A percentile compares a stretch with the other conserved stretches of the same genome.
Evolutionary conservation across 352 stramenopile genomes (phyloP).

Genomic region (Pythium folliculosum): DNA sequence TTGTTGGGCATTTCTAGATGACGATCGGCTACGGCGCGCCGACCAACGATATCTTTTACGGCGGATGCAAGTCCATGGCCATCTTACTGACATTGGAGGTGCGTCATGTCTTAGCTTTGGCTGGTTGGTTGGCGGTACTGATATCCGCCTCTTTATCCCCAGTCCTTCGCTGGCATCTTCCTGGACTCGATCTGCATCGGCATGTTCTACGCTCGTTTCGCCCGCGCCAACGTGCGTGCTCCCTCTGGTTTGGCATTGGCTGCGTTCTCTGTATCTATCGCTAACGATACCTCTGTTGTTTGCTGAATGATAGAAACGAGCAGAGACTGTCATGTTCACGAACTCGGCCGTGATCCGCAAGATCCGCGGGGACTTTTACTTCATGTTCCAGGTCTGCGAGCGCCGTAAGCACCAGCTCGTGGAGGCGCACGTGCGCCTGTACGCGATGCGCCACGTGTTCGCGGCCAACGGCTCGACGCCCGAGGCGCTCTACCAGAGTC

Average conservation of each 20-base stretch:
- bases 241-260: background rate
- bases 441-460: conserved; percentile 76
- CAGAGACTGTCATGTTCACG: conserved; percentile 87
- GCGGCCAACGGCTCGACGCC: conserved; percentile 42
- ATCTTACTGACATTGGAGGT: conserved; percentile 79
- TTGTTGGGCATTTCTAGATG: conserved; percentile 48
- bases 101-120: background rate
- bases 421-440: conserved; percentile 81
- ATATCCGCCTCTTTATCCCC: background rate
- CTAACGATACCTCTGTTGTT: background rate
- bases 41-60: conserved; percentile 90
- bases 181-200: conserved; percentile 86
- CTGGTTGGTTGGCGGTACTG: background rate
- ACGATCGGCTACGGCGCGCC: conserved; percentile 86
- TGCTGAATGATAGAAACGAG: conserved; percentile 55
- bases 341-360: conserved; percentile 85
- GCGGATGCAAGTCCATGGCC: conserved; percentile 77
- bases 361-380: conserved; percentile 89
- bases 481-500: conserved; percentile 73
- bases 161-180: conserved; percentile 87
- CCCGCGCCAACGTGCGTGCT: conserved; percentile 67
- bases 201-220: conserved; percentile 86
- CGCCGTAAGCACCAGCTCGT: conserved; percentile 88
- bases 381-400: conserved; percentile 92
- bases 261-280: background rate